Evolutionary conservation across 768 basidiomycete genomes (phyloP).

Genomic region (Pisolithus marmoratus): DNA sequence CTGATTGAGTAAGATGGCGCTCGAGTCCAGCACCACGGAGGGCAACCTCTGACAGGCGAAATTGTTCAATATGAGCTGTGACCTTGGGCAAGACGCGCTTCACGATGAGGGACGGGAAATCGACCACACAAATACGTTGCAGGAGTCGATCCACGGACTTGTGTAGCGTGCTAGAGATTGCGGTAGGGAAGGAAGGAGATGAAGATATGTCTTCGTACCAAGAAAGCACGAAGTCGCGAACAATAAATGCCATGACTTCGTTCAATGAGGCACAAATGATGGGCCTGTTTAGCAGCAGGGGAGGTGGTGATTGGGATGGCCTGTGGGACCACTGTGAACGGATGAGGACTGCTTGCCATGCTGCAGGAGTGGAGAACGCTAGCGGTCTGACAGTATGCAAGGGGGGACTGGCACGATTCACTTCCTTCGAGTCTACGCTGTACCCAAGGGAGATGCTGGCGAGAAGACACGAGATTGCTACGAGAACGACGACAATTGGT

Average conservation of each 20-base stretch:
- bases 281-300: conserved; percentile 59
- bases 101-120: conserved; percentile 72
- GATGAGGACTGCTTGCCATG: conserved; percentile 87
- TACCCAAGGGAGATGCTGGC: conserved; percentile 53
- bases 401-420: conserved; percentile 33
- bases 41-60: conserved; percentile 83
- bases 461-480: conserved; percentile 46
- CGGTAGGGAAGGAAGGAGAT: conserved; percentile 83
- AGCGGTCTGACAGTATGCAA: conserved; percentile 63
- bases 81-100: conserved; percentile 84
- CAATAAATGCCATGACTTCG: conserved; percentile 73
- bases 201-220: conserved; percentile 89
- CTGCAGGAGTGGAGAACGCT: conserved; percentile 86
- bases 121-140: conserved; percentile 51
- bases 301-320: conserved; percentile 59
- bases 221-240: conserved; percentile 79
- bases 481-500: conserved; percentile 48
- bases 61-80: conserved; percentile 85
- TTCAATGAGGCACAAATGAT: conserved; percentile 69
- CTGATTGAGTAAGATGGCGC: conserved; percentile 79
- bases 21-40: conserved; percentile 79
- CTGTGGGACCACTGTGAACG: conserved; percentile 87
- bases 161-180: conserved; percentile 74
- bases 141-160: conserved; percentile 55
- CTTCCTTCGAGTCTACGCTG: conserved; percentile 45